Percentiles rank a stretch among this genome's conserved stretches.
Conservation (phyloP, 164 flowering plant genomes). For the Paratinospora sagittata region DNA sequence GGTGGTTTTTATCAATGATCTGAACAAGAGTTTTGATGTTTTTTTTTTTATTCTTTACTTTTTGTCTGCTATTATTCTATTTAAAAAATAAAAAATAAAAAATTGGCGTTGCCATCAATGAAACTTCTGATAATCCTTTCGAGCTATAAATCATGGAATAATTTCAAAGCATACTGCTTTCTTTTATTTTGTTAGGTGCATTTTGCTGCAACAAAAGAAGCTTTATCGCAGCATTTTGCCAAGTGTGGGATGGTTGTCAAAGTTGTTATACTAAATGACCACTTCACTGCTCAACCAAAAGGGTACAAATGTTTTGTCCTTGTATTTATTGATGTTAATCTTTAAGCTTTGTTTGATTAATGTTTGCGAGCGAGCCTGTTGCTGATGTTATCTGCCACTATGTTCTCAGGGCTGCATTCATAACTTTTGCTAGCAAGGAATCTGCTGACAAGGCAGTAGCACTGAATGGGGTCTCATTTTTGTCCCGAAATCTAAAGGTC, state of each 20-base stretch:
- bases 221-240: conserved; percentile 26
- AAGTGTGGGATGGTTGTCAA: conserved; percentile 32
- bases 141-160: neutral
- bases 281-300: conserved; percentile 25
- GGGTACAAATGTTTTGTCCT: conserved; percentile 20
- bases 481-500: conserved; percentile 36
- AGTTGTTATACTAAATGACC: conserved; percentile 22
- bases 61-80: too few species aligned
- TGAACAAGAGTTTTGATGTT: too few species aligned
- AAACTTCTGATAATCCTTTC: neutral
- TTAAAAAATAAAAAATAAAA: too few species aligned
- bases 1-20: too few species aligned
- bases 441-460: conserved; percentile 36
- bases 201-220: conserved; percentile 35
- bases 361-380: neutral
- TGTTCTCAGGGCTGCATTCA: conserved; percentile 30
- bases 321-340: neutral
- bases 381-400: neutral
- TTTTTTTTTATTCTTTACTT: too few species aligned
- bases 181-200: conserved; percentile 33
- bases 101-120: neutral
- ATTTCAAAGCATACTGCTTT: neutral
- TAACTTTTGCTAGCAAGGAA: conserved; percentile 30
- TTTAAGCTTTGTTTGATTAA: too few species aligned
- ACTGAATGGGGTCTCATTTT: conserved; percentile 34